Evolutionary conservation across 495 filamentous ascomycete species (phyloP), one percentile per base, ranked within the genome.

Genomic region (Penicillium odoratum): DNA sequence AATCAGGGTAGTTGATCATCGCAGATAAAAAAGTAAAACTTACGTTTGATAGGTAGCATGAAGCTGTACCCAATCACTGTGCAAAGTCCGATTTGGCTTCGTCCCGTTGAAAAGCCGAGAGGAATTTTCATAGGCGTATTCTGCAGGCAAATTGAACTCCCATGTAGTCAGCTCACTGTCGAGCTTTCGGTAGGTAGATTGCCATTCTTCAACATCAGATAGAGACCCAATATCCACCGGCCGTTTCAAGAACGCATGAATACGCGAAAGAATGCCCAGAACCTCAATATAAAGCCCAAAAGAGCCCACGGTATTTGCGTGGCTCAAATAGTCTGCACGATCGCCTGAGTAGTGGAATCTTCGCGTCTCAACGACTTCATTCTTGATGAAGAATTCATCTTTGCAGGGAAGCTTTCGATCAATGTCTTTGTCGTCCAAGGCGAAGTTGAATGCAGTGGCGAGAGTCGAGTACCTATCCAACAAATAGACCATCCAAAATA

Each of bases 401-500:
- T 88, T 85, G 66, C 92, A 96, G 18, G 92, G 92, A 11, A 96
- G 78, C 46, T 85, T 90, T 28, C 91, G 83, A 65, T 96, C 90
- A 50, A 96, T 93, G 59, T 96, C 91, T 60, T 87, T 89, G 62
- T 95, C 90, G 59, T 91, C 87, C 48, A 96, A 73, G 3, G 89
- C 89, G 70, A 96, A 93, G 67, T 96, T 90, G 60, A 96, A 94
- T 3, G 91, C 90, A 0, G 92, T 96, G 0, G 90, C 87, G 46
- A 95, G 83, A 1, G 91, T 95, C 1, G 92, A 91, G 62, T 94
- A 95, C 42, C 92, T 81, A 71, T 96, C 92, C 34, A 96, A 79
- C 29, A 95, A 68, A 64, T 94, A 96, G 29, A 95, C 86, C 88
- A 92, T 93, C 92, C 92, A 96, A 75, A 96, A 95, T 1, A 96